Base-by-base conservation (phyloP, 106 monocot genomes). In the Apostasia shenzhenica region DNA sequence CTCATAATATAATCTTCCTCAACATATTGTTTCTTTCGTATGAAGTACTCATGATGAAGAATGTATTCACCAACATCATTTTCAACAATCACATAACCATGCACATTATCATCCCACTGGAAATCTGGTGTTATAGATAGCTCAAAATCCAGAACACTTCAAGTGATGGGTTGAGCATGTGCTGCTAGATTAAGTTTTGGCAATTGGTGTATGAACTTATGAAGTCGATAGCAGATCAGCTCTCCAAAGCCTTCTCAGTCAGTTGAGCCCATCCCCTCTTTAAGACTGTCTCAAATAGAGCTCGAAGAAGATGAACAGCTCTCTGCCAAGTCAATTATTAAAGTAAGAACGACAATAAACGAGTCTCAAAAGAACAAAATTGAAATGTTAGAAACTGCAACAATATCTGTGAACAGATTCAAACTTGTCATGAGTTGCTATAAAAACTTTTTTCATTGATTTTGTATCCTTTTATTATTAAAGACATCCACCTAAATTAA, bases 31-130 rank as follows among this genome's bases (percentile, higher is more conserved):
- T 93, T 99, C 81, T 93, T 99, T 62, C 93, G 76, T 55, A 99
- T 75, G 82, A 93, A 99, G 69, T 93, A 99, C 77, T 99, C 99
- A 68, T 99, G 99, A 68, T 99, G 99, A 76, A 97, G 89, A 49
- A 99, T 80, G 55, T 81, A 83, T 55, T 99, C 99, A 8, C 90
- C 90, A 81, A 90, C 99, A 76, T 99, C 93, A 70, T 99, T 93
- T 64, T 99, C 93, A 66, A 99, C 93, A 70, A 99, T 99, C 61
- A 99, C 93, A 75, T 85, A 93, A n/a, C 99, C 99, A 85, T 99
- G 99, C 13, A 93, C 74, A 61, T 85, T 79, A 63, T 99, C 92
- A 67, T 92, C 92, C 97, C 97, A 97, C 68, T 79, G 84, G 70
- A 97, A 97, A 61, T 97, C 97, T 39, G 97, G 92, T 14, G 97